These are phyloP conservation scores for Calamus simplicifolius DNA, from an alignment of 176 grass and related monocot species.

Conservation along the genomic window DNA sequence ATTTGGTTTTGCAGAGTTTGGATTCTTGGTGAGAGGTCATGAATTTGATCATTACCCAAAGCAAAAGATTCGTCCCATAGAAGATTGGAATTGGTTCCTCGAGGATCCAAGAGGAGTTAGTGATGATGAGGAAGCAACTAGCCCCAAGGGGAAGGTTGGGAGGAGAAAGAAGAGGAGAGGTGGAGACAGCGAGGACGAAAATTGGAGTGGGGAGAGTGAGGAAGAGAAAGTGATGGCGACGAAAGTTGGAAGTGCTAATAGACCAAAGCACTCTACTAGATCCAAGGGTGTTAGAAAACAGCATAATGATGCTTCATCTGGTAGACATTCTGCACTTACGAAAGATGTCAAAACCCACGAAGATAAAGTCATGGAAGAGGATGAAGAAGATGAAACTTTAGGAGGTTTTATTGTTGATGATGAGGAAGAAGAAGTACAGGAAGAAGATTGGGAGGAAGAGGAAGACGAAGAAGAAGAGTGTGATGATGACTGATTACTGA, in stretches of 20 bases:
- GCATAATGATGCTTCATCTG: constrained; percentile 11
- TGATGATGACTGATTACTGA: constrained; percentile 30
- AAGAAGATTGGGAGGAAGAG: constrained; percentile 21
- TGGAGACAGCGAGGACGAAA: constrained; percentile 35
- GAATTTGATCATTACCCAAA: constrained; percentile 64
- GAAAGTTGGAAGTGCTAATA: constrained; percentile 32
- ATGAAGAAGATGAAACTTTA: constrained; percentile 60
- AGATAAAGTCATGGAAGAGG: constrained; percentile 6
- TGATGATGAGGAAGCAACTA: constrained; percentile 3
- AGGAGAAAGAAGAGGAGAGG: constrained; percentile 23
- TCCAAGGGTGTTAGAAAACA: constrained; percentile 36
- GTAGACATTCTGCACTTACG: neutral
- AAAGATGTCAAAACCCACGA: constrained; percentile 6
- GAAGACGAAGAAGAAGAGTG: constrained; percentile 44
- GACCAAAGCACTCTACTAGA: constrained; percentile 47
- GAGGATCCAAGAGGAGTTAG: constrained; percentile 29
- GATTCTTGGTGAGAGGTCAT: constrained; percentile 60
- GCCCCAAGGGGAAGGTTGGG: constrained; percentile 8
- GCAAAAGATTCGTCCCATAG: constrained; percentile 38
- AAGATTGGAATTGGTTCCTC: constrained; percentile 78
- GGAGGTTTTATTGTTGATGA: constrained; percentile 66
- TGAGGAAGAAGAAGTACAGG: constrained; percentile 30
- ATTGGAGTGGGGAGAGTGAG: constrained; percentile 52
- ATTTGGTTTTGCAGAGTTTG: constrained; percentile 52
- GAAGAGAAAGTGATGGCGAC: constrained; percentile 28